Evolutionary conservation across 2,329 filamentous ascomycete genomes (phyloP).

Genomic region (Xylaria sp.): DNA sequence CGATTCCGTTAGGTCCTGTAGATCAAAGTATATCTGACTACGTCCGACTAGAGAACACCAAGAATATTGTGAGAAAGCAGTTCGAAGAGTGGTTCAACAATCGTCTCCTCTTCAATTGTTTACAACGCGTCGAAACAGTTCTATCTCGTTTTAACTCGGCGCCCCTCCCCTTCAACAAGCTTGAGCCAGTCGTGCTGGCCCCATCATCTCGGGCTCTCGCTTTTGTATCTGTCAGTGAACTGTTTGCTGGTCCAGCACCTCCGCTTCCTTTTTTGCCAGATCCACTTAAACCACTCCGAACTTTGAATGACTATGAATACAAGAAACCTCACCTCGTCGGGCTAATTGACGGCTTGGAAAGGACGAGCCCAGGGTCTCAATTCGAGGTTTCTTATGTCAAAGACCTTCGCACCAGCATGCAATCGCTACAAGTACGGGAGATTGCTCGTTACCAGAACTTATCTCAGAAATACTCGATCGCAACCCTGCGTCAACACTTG

Average conservation of each 20-base stretch:
- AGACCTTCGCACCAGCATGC: constrained; percentile 23
- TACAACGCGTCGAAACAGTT: background rate
- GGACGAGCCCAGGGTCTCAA: constrained; percentile 1
- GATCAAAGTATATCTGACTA: constrained; percentile 16
- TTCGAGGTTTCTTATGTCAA: constrained; percentile 22
- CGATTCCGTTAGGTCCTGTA: background rate
- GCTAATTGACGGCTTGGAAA: constrained; percentile 9
- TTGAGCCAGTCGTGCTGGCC: background rate
- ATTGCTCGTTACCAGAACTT: background rate
- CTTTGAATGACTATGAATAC: background rate
- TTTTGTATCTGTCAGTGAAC: constrained; percentile 26
- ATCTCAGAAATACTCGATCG: background rate
- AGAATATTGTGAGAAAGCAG: background rate
- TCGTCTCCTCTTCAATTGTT: constrained; percentile 14
- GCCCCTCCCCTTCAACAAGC: background rate
- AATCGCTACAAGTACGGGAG: constrained; percentile 15
- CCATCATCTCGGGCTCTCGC: constrained; percentile 5
- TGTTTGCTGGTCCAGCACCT: constrained; percentile 19
- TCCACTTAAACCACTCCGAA: background rate
- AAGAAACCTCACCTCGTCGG: constrained; percentile 7
- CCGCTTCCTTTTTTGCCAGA: background rate
- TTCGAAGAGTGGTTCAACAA: constrained; percentile 24
- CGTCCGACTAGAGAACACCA: background rate
- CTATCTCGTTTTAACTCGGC: background rate
- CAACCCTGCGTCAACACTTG: constrained; percentile 2